Evolutionary conservation across 225 moss, liverwort and hornwort genomes (phyloP), one percentile per base, ranked within the genome.

Genomic region (Straminergon stramineum): DNA sequence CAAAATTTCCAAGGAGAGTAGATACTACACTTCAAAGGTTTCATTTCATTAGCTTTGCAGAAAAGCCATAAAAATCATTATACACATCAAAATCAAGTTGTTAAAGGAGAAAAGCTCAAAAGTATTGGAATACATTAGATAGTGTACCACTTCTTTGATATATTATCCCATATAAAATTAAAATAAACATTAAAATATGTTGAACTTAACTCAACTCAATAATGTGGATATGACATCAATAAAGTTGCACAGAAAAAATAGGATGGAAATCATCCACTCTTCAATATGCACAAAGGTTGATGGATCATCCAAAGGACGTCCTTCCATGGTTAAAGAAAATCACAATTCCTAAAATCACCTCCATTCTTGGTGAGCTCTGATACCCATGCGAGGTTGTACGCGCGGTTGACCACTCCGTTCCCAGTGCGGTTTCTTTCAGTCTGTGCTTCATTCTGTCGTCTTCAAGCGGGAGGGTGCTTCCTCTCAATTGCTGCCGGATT

Each of bases 11-110:
- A 9, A 27, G 2, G 9, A 2, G 4, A 16, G 3, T 9, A 73
- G 0, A 27, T 1, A 41, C 2, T 9, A 1, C 1, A 9, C 2
- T 43, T 26, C 0, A 73, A 0, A 26, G 27, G 3, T 16, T 41
- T 26, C 8, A 26, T 73, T 26, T 11, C 15, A 1, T 3, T 73
- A 27, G 2, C 1, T 27, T 26, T 26, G 9, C 5, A 41, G 1
- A 8, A 71, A 71, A 71, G 26, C 5, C 8, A 15, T 41, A 71
- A 4, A 13, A 39, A 26, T 71, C 0, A 0, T 41, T 43, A 24
- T 27, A 15, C 0, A 41, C 15, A 2, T 26, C 27, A 43, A 27
- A 73, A 73, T 13, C 7, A 16, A 26, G 21, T 68, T 11, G 9
- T 21, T 12, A 37, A 37, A 12, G 12, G 5, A 16, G 3, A 9